phyloP scores from a whole-genome alignment of 768 basidiomycete species.

The Phylloporus rhodoxanthus region DNA sequence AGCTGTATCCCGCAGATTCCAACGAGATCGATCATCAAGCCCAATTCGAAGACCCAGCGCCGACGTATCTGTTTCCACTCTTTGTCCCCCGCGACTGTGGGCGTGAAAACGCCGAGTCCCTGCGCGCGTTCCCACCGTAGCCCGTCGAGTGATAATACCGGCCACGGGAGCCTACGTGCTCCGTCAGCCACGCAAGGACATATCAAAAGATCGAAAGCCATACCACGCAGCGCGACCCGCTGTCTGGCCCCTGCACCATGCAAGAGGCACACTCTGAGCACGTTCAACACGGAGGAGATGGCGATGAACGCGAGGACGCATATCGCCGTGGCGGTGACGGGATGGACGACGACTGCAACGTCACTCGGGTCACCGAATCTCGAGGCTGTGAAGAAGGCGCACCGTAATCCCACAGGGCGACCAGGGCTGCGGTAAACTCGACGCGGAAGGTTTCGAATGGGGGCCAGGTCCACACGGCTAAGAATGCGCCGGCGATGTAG shows the following conservation, averaged over 20 bases:
- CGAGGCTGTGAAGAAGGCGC: no score
- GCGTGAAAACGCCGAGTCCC: not conserved
- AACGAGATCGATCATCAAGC: not conserved
- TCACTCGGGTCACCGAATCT: no score
- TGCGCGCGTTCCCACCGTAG: slow-evolving; percentile 14
- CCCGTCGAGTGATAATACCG: slow-evolving; percentile 19
- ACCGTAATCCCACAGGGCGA: slow-evolving; percentile 12
- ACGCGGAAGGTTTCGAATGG: slow-evolving; percentile 21
- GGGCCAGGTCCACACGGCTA: slow-evolving; percentile 16
- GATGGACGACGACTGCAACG: slow-evolving; percentile 10
- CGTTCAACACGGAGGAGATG: slow-evolving; percentile 1
- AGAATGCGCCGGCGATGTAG: slow-evolving; percentile 5
- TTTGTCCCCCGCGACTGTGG: slow-evolving; percentile 11
- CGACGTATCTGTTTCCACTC: not conserved
- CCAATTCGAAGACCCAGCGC: slow-evolving; percentile 1
- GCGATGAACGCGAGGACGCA: slow-evolving; percentile 9
- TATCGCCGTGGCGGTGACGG: slow-evolving; percentile 6
- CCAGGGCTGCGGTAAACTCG: slow-evolving; percentile 9
- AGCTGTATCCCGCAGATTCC: no score
- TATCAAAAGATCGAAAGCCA: not conserved
- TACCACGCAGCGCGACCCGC: slow-evolving; percentile 9
- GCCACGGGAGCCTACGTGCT: slow-evolving; percentile 9
- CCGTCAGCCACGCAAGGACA: not conserved
- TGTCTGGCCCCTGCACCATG: slow-evolving; percentile 1
- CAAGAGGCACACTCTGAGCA: not conserved